These are phyloP conservation scores for Alternaria panax DNA, from an alignment of 2,329 filamentous ascomycete genomes.

Conservation along the genomic window DNA sequence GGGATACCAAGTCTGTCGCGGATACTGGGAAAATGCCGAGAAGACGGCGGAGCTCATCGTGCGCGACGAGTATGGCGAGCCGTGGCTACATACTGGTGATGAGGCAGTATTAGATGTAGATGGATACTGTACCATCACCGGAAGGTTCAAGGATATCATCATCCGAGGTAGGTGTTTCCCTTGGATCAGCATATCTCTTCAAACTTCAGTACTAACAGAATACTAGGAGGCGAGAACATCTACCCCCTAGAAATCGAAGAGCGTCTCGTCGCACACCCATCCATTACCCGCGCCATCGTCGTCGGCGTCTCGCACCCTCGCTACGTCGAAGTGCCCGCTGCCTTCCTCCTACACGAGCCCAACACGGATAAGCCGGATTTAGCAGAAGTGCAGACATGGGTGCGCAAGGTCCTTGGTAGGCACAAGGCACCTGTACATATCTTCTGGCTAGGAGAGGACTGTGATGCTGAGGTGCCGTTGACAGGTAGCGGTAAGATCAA, in stretches of 20 bases:
- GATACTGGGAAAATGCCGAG: conserved; percentile 71
- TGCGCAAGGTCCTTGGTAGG: conserved; percentile 47
- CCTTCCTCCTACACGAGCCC: conserved; percentile 61
- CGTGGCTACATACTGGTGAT: conserved; percentile 52
- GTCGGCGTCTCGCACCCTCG: conserved; percentile 73
- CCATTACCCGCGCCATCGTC: conserved; percentile 70
- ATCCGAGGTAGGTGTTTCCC: conserved; percentile 64
- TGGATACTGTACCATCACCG: conserved; percentile 74
- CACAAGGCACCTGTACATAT: conserved; percentile 70
- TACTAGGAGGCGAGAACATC: conserved; percentile 51
- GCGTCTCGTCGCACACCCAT: conserved; percentile 69
- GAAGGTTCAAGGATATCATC: conserved; percentile 81
- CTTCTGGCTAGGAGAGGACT: conserved; percentile 73
- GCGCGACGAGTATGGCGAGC: conserved; percentile 66
- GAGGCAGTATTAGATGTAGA: conserved; percentile 50
- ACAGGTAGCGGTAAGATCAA: conserved; percentile 57
- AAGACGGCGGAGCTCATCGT: conserved; percentile 77
- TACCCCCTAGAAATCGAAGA: conserved; percentile 79
- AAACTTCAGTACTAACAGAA: not conserved
- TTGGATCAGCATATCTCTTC: not conserved
- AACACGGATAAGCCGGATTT: conserved; percentile 34
- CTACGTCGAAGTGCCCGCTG: conserved; percentile 76
- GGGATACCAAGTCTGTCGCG: conserved; percentile 76
- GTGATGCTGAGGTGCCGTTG: conserved; percentile 47
- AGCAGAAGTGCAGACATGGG: conserved; percentile 49